Evolutionary conservation across 139 green algal species (phyloP).

Genomic region (Chlorella sp.): DNA sequence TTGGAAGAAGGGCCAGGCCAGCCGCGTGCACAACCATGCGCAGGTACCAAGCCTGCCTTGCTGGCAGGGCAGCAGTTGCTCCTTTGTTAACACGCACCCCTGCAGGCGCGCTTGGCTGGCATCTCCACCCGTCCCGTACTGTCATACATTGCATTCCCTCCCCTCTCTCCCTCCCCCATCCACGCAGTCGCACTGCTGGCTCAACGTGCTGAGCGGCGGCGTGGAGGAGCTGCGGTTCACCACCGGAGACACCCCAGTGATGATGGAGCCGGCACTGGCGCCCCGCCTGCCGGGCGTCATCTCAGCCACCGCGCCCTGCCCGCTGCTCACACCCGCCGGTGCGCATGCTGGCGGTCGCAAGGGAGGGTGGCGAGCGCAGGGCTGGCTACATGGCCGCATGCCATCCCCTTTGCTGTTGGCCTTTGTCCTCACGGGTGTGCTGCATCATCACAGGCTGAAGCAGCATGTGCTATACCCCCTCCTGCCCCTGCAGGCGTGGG

Average conservation of each 20-base stretch:
- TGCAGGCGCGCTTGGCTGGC: too few relatives aligned
- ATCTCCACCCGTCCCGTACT: too few relatives aligned
- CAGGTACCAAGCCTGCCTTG: neutral
- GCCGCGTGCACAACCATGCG: conserved; percentile 53
- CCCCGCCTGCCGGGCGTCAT: conserved; percentile 31
- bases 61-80: too few relatives aligned
- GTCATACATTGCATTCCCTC: neutral
- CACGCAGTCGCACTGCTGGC: conserved; percentile 17
- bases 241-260: neutral
- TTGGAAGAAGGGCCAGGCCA: conserved; percentile 49
- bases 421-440: too few relatives aligned
- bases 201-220: conserved; percentile 21
- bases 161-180: neutral
- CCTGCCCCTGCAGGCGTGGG: neutral
- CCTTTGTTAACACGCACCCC: too few relatives aligned
- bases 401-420: too few relatives aligned
- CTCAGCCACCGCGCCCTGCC: neutral
- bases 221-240: conserved; percentile 49
- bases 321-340: neutral
- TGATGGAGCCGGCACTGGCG: neutral
- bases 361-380: neutral
- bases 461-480: neutral
- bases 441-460: too few relatives aligned
- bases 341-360: neutral
- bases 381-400: neutral